Conservation (phyloP, 2,329 filamentous ascomycete genomes). For the Epichloe hybrida region DNA sequence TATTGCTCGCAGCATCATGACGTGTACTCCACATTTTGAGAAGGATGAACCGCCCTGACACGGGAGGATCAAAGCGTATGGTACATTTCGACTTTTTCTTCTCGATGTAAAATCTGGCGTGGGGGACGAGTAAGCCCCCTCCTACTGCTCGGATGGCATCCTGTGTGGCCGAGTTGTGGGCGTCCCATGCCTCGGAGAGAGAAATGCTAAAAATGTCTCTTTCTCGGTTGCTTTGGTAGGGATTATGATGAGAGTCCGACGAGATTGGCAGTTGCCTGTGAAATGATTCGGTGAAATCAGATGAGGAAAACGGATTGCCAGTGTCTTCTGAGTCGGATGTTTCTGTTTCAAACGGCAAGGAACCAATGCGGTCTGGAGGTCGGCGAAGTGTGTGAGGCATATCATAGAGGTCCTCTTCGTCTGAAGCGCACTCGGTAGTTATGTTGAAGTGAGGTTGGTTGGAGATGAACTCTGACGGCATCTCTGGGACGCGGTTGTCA, state of each 20-base stretch:
- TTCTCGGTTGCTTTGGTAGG: not conserved
- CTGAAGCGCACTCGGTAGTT: constrained; percentile 47
- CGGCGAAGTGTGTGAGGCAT: constrained; percentile 20
- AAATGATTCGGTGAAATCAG: constrained; percentile 14
- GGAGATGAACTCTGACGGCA: constrained; percentile 40
- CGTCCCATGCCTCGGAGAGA: constrained; percentile 27
- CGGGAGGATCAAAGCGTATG: constrained; percentile 70
- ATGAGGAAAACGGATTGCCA: constrained; percentile 14
- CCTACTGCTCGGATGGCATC: constrained; percentile 43
- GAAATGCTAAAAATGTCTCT: constrained; percentile 8
- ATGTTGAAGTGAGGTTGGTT: constrained; percentile 37
- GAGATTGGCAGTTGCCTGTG: constrained; percentile 11
- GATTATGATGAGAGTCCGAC: constrained; percentile 7
- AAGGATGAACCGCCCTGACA: constrained; percentile 71
- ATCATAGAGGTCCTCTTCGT: constrained; percentile 32
- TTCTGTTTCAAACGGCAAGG: constrained; percentile 40
- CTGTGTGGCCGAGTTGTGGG: constrained; percentile 39
- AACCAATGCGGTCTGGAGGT: constrained; percentile 38
- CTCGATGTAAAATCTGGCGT: constrained; percentile 74
- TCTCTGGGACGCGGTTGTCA: constrained; percentile 36
- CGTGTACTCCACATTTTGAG: constrained; percentile 82
- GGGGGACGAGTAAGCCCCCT: constrained; percentile 48
- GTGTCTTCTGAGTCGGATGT: constrained; percentile 22
- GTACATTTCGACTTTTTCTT: constrained; percentile 73
- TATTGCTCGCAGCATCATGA: constrained; percentile 52